phyloP scores from a whole-genome alignment of 2,329 filamentous ascomycete genomes.

The Scedosporium minutisporum region DNA sequence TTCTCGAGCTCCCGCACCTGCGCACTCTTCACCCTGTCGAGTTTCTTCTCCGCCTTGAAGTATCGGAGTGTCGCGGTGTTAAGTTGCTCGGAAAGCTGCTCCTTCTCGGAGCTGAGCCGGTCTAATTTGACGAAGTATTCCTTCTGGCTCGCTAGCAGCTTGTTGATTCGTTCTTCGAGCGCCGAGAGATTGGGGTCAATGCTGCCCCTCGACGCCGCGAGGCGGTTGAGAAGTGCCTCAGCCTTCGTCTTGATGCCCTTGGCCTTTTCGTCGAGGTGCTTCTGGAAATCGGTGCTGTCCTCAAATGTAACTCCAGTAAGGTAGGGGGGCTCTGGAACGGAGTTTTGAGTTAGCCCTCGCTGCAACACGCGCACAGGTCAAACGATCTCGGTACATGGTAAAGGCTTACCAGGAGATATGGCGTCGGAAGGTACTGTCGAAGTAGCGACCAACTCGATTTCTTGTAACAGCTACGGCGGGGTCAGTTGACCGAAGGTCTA shows the following conservation, averaged over 20 bases:
- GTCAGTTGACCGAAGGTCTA: neutral
- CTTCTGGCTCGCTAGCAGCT: constrained; percentile 73
- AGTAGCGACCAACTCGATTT: constrained; percentile 50
- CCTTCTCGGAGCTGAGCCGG: constrained; percentile 66
- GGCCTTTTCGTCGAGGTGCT: constrained; percentile 68
- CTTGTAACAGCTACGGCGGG: constrained; percentile 47
- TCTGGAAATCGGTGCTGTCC: constrained; percentile 63
- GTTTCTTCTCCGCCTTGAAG: constrained; percentile 88
- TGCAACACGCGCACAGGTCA: neutral
- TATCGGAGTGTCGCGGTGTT: constrained; percentile 85
- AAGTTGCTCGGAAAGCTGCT: constrained; percentile 74
- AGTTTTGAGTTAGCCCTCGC: neutral
- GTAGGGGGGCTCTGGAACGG: constrained; percentile 39
- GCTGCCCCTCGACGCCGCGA: constrained; percentile 41
- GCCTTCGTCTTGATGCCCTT: constrained; percentile 68
- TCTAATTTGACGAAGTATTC: constrained; percentile 68
- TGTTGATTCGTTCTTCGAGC: constrained; percentile 65
- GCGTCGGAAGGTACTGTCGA: constrained; percentile 34
- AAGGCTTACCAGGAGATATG: constrained; percentile 29
- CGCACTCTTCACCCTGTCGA: constrained; percentile 79
- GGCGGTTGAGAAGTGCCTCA: constrained; percentile 53
- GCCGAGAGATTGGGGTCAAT: constrained; percentile 59
- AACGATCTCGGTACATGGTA: neutral
- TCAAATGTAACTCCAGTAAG: constrained; percentile 52
- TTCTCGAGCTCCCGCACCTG: constrained; percentile 89